phyloP scores from a whole-genome alignment of 768 basidiomycete species.

The Ramaria rubella region DNA sequence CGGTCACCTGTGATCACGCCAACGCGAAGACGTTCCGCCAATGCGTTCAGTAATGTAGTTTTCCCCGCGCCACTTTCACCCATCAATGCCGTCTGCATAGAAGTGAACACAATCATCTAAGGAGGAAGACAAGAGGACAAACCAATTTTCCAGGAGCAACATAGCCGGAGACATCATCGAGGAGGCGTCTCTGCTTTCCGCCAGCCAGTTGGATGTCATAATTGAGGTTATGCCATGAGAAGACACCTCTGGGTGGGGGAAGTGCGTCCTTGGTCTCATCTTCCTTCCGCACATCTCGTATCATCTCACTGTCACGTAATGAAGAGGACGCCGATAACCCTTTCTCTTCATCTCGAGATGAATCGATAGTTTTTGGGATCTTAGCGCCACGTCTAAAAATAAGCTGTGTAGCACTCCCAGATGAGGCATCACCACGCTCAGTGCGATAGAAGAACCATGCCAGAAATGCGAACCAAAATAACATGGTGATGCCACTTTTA shows the following conservation, averaged over 20 bases:
- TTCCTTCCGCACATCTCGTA: slow-evolving; percentile 13
- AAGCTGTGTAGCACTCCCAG: slow-evolving; percentile 37
- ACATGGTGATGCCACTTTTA: slow-evolving; percentile 52
- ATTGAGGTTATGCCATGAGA: slow-evolving; percentile 71
- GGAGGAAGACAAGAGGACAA: slow-evolving; percentile 20
- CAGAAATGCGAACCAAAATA: slow-evolving; percentile 56
- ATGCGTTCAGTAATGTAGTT: slow-evolving; percentile 70
- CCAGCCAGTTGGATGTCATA: slow-evolving; percentile 57
- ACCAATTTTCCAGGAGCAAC: slow-evolving; percentile 74
- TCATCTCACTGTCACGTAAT: not conserved
- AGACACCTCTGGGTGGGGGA: slow-evolving; percentile 35
- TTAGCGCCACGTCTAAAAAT: slow-evolving; percentile 61
- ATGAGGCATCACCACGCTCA: slow-evolving; percentile 38
- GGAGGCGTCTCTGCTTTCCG: slow-evolving; percentile 39
- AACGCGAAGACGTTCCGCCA: slow-evolving; percentile 67
- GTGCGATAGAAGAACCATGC: slow-evolving; percentile 50
- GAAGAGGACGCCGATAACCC: slow-evolving; percentile 9
- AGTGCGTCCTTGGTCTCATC: slow-evolving; percentile 27
- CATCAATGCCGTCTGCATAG: slow-evolving; percentile 58
- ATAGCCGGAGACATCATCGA: slow-evolving; percentile 72
- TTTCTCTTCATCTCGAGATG: slow-evolving; percentile 23
- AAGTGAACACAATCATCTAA: slow-evolving; percentile 26
- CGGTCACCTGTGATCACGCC: slow-evolving; percentile 60
- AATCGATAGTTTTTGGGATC: not conserved
- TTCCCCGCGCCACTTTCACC: slow-evolving; percentile 56